A percentile compares a stretch with the other conserved stretches of the same genome.
Evolutionary conservation across 805 yeast genomes (phyloP).

Genomic region (Cyberlindnera veronae): DNA sequence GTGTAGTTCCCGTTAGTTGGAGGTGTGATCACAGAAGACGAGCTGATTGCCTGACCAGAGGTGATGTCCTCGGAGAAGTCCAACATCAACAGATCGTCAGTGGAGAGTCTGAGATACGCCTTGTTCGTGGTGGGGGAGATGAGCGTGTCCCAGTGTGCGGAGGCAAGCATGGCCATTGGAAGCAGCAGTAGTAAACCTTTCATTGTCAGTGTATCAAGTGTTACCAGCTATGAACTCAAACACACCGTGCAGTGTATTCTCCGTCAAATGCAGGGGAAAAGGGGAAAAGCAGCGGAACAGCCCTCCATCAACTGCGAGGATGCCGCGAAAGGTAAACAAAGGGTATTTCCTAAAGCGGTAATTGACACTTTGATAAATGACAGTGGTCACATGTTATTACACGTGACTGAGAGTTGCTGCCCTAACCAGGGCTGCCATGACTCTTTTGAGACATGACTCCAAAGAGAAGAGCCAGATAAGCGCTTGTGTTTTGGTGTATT

Average conservation of each 20-base stretch:
- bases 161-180: not conserved
- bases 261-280: conserved; percentile 6
- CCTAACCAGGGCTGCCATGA: not conserved
- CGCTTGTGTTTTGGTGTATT: too few relatives aligned
- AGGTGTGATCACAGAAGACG: conserved; percentile 7
- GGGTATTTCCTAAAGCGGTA: conserved; percentile 13
- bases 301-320: too few relatives aligned
- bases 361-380: not conserved
- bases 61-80: conserved; percentile 6
- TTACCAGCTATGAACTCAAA: too few relatives aligned
- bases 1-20: conserved; percentile 23
- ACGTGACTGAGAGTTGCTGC: not conserved
- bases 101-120: conserved; percentile 22
- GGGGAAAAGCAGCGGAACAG: not conserved
- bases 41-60: conserved; percentile 3
- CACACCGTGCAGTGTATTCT: too few relatives aligned
- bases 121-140: conserved; percentile 16
- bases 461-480: too few relatives aligned
- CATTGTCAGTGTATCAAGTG: not conserved
- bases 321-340: conserved; percentile 21
- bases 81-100: conserved; percentile 20
- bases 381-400: not conserved
- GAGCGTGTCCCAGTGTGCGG: conserved; percentile 20
- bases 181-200: conserved; percentile 2
- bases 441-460: not conserved